Evolutionary conservation across 768 basidiomycete species (phyloP), one percentile per base, ranked within the genome.

Genomic region (Panus rudis): DNA sequence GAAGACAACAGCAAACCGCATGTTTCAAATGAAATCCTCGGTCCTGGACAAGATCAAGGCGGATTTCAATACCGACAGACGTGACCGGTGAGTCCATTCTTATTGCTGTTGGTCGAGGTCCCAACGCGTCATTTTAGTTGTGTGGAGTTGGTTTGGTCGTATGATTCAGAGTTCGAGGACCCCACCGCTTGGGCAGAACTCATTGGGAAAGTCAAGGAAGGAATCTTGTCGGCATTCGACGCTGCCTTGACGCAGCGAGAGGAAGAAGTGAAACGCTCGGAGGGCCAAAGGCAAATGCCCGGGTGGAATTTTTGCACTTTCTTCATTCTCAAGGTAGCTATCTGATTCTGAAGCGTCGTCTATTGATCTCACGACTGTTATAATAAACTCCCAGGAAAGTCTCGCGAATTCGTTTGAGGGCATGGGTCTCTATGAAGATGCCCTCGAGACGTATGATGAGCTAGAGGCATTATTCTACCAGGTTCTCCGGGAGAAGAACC

Each of bases 241-340:
- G 62, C 70, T 14, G 81, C 85, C 2, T 72, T 98, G 30, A 64
- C 73, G 8, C 79, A 80, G 45, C 74, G 91, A 13, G 90, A 93
- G 56, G 96, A 98, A 34, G 92, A 96, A 48, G 84, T 97, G 3
- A 83, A 75, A 53, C 78, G 90, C 27, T 90, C 88, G 0, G 94
- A 99, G 57, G 74, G 79, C 37, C 90, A 97, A 62, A 75, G 89
- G 43, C 76, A 84, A 53, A 87, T 92, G 79, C 91, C 92, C 1
- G 94, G 96, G 7, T 99, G 96, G 96, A 96, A 96, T 58, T 99
- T 96, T 59, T 93, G 92, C 60, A 92, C 87, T 0, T 98, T 93
- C 68, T 97, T 97, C 63, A 79, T 92, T 39, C 70, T 93, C 27
- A 99, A 98, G 80, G 94, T 91, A 42, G 44, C 70, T 40, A 8